Base-by-base conservation (phyloP, 2,329 filamentous ascomycete species). In the Pyrenochaeta sp. region DNA sequence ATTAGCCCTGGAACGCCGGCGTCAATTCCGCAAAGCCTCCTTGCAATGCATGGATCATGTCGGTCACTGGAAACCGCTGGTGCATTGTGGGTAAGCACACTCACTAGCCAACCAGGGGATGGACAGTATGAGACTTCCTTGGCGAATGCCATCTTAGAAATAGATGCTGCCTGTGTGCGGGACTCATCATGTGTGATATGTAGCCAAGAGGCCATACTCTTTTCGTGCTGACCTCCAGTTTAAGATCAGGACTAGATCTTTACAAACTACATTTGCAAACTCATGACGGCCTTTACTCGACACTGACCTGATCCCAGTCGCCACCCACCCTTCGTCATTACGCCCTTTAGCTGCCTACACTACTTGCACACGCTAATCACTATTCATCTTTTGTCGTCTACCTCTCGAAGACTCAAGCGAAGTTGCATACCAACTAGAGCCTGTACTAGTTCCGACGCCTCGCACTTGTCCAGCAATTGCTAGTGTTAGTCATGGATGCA, bases 21-120 rank as follows among this genome's bases (percentile, higher is more conserved):
- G 52, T 54, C 52, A 59, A 59, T 46, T 28, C 54, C 58, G 67
- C 62, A 63, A 68, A 68, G 67, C 69, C 66, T 67, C 62, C 51
- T 59, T 62, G 58, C 62, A 61, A 56, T 59, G 66, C 71, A 69
- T 62, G 51, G 58, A 58, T 61, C 63, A 59, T 58, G 55, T 61
- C 50, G 57, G 55, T 59, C 58, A 59, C 44, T 57, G 43, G 49
- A 45, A 56, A 52, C 48, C 46, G 58, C 25, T 30, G n/a, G 46
- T 28, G 22, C 53, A 37, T 50, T 65, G 63, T 64, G 63, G 57
- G 59, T 59, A 52, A 56, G 49, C 54, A 50, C 52, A 50, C 45
- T 49, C 42, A 40, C 60, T 64, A 55, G 49, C 61, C 56, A 49
- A 60, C 55, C 44, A 58, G 64, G 58, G 61, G 54, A 65, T 15